A percentile compares a stretch with the other conserved stretches of the same genome.
These are phyloP conservation scores for Fraxinus sp. DNA, from an alignment of 305 asterid genomes.

Conservation along the genomic window DNA sequence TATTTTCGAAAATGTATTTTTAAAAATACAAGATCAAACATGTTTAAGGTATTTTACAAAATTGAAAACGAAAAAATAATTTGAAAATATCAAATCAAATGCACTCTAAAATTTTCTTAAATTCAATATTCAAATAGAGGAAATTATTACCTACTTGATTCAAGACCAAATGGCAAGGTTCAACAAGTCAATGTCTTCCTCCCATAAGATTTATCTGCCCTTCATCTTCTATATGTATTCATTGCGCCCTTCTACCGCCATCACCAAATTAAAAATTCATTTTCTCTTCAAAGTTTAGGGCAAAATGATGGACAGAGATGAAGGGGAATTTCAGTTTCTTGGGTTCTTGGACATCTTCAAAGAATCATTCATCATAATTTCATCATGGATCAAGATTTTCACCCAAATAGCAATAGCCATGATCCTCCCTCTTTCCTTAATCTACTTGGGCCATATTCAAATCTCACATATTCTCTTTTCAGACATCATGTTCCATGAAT, in stretches of 20 bases:
- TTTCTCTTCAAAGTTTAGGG: not conserved
- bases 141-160: not conserved
- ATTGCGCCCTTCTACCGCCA: not conserved
- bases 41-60: no score
- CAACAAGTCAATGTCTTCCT: not conserved
- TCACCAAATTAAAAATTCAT: not conserved
- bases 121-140: no score
- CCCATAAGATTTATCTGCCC: not conserved
- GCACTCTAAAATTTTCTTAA: no score
- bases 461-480: conserved; percentile 39
- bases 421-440: conserved; percentile 49
- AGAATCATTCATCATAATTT: conserved; percentile 38
- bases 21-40: no score
- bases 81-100: not conserved
- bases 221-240: not conserved
- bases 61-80: no score
- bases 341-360: conserved; percentile 46
- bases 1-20: not conserved
- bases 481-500: conserved; percentile 32
- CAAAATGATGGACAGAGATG: conserved; percentile 46
- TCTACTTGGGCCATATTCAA: conserved; percentile 57
- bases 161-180: conserved; percentile 12
- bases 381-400: conserved; percentile 41
- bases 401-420: conserved; percentile 35
- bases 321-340: conserved; percentile 48